Percentiles rank a stretch among this genome's conserved stretches.
Conservation (phyloP, 768 basidiomycete species). For the Obba rivulosa region DNA sequence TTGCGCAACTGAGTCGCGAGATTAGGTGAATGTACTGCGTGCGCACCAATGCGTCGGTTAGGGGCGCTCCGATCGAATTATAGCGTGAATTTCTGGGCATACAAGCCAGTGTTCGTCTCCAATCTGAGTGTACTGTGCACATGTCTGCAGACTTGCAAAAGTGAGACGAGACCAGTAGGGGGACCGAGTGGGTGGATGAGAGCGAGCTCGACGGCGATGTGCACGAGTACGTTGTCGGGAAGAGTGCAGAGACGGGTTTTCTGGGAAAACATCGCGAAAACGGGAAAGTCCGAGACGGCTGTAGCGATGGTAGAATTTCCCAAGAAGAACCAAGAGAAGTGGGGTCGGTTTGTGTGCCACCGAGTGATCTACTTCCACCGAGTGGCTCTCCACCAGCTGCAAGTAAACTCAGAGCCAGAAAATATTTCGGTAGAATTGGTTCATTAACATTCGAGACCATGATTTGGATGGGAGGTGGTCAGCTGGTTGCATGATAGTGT, state of each 20-base stretch:
- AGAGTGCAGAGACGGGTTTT: conserved; percentile 28
- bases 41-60: conserved; percentile 42
- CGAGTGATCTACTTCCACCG: too few relatives aligned
- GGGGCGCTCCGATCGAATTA: conserved; percentile 55
- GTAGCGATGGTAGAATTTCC: too few relatives aligned
- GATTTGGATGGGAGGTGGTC: too few relatives aligned
- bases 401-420: too few relatives aligned
- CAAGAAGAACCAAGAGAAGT: too few relatives aligned
- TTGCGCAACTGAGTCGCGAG: conserved; percentile 35
- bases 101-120: conserved; percentile 33
- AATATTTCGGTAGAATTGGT: too few relatives aligned
- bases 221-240: conserved; percentile 41
- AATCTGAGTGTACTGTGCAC: conserved; percentile 33
- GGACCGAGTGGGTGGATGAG: conserved; percentile 37
- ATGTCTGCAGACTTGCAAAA: conserved; percentile 39
- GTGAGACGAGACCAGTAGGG: conserved; percentile 40
- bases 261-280: conserved; percentile 13
- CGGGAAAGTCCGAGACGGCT: too few relatives aligned
- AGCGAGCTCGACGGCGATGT: conserved; percentile 46
- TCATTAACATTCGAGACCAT: too few relatives aligned
- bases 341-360: too few relatives aligned
- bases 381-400: too few relatives aligned
- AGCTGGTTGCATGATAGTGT: too few relatives aligned
- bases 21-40: conserved; percentile 30
- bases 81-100: conserved; percentile 45